Percentiles rank a stretch among this genome's conserved stretches.
Conservation (phyloP, 164 flowering plant genomes). For the Vitis labrusca region DNA sequence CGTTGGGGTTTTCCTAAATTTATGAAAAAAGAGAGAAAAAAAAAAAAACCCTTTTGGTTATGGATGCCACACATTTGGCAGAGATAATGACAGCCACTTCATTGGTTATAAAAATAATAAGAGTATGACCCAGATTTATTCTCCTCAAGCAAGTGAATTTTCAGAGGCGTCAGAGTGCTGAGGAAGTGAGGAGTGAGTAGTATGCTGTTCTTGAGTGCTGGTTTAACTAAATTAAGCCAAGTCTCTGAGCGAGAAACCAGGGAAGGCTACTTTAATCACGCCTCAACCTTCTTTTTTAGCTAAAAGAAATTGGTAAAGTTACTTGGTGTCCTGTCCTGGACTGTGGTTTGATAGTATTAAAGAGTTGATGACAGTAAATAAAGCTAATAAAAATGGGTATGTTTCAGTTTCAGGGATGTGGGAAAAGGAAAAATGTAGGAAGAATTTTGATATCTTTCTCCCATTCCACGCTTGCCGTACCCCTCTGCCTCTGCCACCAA, state of each 20-base stretch:
- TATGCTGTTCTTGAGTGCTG: neutral
- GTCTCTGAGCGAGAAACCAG: neutral
- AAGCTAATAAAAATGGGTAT: neutral
- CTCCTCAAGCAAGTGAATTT: too few species aligned
- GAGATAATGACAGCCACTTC: too few species aligned
- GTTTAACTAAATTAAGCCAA: too few species aligned
- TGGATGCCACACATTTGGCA: too few species aligned
- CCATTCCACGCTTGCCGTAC: constrained; percentile 23
- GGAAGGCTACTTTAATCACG: constrained; percentile 22
- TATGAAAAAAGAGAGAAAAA: too few species aligned
- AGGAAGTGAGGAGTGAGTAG: neutral
- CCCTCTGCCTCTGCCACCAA: neutral
- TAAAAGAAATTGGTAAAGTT: constrained; percentile 11
- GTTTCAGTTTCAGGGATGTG: neutral
- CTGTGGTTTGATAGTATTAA: neutral
- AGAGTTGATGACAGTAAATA: too few species aligned
- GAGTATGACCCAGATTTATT: too few species aligned
- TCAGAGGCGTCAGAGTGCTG: too few species aligned
- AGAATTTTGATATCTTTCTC: constrained; percentile 19
- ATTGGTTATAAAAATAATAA: too few species aligned
- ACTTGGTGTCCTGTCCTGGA: neutral
- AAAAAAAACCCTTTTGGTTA: too few species aligned
- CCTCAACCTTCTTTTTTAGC: constrained; percentile 6
- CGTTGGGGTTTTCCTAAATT: too few species aligned
- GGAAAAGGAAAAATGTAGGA: neutral